Percentiles rank a stretch among this genome's conserved stretches.
phyloP scores from a whole-genome alignment of 352 stramenopile genomes.

The Pythium sukuiense region DNA sequence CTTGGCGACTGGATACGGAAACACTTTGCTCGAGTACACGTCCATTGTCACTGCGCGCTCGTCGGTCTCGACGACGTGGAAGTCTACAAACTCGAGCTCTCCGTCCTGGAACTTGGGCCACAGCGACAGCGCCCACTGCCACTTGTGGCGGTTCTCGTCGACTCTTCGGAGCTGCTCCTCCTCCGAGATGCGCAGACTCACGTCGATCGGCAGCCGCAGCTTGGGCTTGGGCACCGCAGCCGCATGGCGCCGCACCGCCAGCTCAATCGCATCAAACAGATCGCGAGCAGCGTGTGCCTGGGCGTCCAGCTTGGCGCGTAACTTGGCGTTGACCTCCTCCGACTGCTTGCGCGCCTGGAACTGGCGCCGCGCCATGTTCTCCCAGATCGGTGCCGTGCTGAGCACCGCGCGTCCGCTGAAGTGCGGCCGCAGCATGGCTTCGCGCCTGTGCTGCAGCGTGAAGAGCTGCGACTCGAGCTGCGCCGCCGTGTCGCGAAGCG shows the following conservation, averaged over 20 bases:
- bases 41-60: slow-evolving; percentile 1
- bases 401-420: slow-evolving; percentile 13
- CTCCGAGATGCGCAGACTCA: slow-evolving; percentile 8
- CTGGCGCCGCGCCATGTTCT: slow-evolving; percentile 28
- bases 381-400: slow-evolving; percentile 22
- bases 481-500: slow-evolving; percentile 25
- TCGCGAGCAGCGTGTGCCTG: slow-evolving; percentile 13
- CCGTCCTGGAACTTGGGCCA: slow-evolving; percentile 1
- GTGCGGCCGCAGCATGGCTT: slow-evolving; percentile 14
- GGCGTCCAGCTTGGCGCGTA: slow-evolving; percentile 5
- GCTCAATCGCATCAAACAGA: slow-evolving; percentile 13
- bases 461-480: slow-evolving; percentile 31
- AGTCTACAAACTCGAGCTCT: slow-evolving; percentile 14
- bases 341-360: slow-evolving; percentile 21
- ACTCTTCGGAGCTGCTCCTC: slow-evolving; percentile 10
- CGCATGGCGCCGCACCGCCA: slow-evolving; percentile 1
- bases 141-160: neutral
- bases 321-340: slow-evolving; percentile 18
- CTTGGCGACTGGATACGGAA: neutral
- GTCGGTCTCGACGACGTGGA: neutral
- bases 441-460: slow-evolving; percentile 18
- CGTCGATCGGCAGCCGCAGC: slow-evolving; percentile 2
- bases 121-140: slow-evolving; percentile 3
- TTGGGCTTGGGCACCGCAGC: neutral
- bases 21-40: slow-evolving; percentile 1